Evolutionary conservation across 805 yeast species (phyloP).

Genomic region (Starmerella khaoyaiensis): DNA sequence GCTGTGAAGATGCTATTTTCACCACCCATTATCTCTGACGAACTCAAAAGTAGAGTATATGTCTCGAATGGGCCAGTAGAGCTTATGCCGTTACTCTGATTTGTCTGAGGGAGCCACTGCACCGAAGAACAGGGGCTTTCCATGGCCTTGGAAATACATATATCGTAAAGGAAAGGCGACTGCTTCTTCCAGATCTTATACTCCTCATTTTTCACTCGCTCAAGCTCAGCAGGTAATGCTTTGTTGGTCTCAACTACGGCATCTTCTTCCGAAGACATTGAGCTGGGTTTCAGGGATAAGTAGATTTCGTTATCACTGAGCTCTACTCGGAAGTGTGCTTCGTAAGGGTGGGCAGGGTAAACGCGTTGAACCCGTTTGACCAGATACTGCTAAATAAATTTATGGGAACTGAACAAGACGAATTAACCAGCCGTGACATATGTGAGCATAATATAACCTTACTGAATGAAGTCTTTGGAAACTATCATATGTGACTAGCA

Average conservation of each 20-base stretch:
- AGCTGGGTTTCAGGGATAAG: no score
- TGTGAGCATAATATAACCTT: no score
- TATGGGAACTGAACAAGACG: no score
- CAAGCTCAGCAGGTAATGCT: constrained; percentile 11
- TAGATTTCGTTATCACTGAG: no score
- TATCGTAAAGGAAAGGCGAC: constrained; percentile 44
- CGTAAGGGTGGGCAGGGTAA: no score
- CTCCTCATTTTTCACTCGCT: constrained; percentile 26
- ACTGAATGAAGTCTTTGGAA: no score
- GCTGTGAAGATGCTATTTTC: constrained; percentile 36
- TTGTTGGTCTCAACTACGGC: constrained; percentile 1
- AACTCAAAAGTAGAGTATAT: constrained; percentile 46
- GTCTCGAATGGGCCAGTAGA: constrained; percentile 21
- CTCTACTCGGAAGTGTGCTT: no score
- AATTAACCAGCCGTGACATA: no score
- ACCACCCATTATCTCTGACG: constrained; percentile 28
- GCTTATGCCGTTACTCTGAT: constrained; percentile 9
- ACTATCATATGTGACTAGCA: no score
- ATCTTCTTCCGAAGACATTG: constrained; percentile 9
- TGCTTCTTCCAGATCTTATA: constrained; percentile 56
- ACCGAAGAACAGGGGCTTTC: constrained; percentile 50
- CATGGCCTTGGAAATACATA: constrained; percentile 40
- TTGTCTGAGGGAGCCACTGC: constrained; percentile 44
- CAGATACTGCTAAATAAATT: no score
- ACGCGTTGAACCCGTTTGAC: no score